phyloP scores from a whole-genome alignment of 495 filamentous ascomycete species.

The Penicillium goetzii region DNA sequence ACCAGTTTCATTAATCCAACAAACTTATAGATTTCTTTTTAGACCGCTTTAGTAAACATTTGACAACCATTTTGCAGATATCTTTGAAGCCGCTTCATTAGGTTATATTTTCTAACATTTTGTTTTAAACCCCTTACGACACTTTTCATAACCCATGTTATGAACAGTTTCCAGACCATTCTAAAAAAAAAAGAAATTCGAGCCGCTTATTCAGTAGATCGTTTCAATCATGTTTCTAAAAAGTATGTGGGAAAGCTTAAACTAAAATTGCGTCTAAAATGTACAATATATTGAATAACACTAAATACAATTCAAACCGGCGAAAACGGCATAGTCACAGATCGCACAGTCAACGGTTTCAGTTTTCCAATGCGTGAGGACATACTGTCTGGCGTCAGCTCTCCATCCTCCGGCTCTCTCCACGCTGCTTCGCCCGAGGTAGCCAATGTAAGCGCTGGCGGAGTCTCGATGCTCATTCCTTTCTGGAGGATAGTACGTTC shows the following conservation, averaged over 20 bases:
- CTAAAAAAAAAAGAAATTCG: no score
- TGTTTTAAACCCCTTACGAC: no score
- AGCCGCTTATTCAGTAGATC: no score
- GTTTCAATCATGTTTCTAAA: not conserved
- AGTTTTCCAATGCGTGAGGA: constrained; percentile 1
- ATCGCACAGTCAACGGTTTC: constrained; percentile 1
- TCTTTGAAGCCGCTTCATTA: no score
- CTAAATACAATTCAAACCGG: not conserved
- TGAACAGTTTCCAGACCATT: no score
- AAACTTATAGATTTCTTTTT: no score
- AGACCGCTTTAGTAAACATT: no score
- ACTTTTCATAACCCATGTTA: no score
- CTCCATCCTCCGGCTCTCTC: constrained; percentile 6
- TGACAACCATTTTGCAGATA: no score
- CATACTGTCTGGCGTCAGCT: constrained; percentile 3
- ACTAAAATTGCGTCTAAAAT: not conserved
- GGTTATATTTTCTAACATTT: no score
- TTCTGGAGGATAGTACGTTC: constrained; percentile 1
- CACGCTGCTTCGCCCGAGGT: not conserved
- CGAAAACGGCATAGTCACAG: constrained; percentile 9
- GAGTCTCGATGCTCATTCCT: not conserved
- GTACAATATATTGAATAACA: not conserved
- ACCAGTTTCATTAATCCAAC: no score
- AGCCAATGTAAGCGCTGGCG: not conserved
- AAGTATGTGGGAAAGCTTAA: not conserved